Evolutionary conservation across 2,329 filamentous ascomycete species (phyloP), one percentile per base, ranked within the genome.

Genomic region (Colletotrichum costaricense): DNA sequence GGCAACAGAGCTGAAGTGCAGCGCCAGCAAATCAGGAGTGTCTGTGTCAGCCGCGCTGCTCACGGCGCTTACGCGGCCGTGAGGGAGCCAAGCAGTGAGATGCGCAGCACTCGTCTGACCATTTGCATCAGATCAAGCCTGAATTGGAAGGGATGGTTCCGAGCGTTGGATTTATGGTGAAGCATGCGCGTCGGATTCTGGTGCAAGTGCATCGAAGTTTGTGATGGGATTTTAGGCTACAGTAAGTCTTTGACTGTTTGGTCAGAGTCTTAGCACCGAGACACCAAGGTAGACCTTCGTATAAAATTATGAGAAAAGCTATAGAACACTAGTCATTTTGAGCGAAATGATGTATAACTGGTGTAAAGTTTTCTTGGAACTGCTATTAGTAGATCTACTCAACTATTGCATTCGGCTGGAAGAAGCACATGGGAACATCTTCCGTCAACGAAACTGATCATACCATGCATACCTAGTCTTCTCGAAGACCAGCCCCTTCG

Each of bases 11-110:
- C 56, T 66, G 57, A 59, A 49, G 14, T 54, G 33, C 35, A 26
- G 46, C 22, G 26, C 24, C 24, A 26, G 60, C 70, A 60, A 62
- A 66, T 73, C 60, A 66, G 26, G 60, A 14, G 30, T 28, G 19
- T 19, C 28, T 22, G 16, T 8, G 19, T 14, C 22, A 46, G 38
- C 26, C 38, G 26, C 26, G 38, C 49, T 71, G 71, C 71, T 73
- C 65, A 73, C 71, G 67, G 56, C 49, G 71, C 71, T 73, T 71
- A 73, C 71, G 67, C 46, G 71, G 71, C 71, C 49, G 14, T 55
- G 60, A 65, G 49, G 49, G 67, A 49, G 71, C 67, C 70, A 73
- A 66, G 59, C 26, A 28, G 22, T 14, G 19, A 26, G 63, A 65
- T 52, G 63, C 33, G 63, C 35, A 65, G 62, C 46, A 24, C 28